Conservation (phyloP, 2,329 filamentous ascomycete species). For the Cercospora brassicicola region DNA sequence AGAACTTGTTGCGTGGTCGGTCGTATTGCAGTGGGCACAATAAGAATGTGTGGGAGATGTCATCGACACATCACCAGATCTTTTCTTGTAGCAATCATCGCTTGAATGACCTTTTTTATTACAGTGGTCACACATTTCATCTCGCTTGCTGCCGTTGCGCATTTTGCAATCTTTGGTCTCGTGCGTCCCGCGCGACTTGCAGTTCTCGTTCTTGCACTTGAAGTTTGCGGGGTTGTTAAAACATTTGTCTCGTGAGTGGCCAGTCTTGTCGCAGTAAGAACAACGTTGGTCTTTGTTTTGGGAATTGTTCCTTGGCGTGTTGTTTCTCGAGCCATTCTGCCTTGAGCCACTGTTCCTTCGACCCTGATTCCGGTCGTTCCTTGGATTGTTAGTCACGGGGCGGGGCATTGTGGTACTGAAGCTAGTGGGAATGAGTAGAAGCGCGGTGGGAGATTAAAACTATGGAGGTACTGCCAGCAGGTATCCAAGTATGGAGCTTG, state of each 20-base stretch:
- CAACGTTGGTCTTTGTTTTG: neutral
- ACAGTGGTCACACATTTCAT: neutral
- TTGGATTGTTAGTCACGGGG: neutral
- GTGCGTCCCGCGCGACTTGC: neutral
- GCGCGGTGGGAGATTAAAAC: neutral
- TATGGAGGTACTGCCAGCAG: neutral
- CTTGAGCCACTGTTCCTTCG: neutral
- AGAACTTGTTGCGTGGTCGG: constrained; percentile 4
- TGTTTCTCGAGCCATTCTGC: neutral
- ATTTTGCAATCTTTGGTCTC: neutral
- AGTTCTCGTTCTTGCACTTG: constrained; percentile 4
- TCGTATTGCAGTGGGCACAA: constrained; percentile 14
- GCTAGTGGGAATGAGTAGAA: neutral
- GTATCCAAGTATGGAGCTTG: neutral
- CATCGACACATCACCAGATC: neutral
- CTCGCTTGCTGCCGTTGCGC: neutral
- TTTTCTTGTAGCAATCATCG: neutral
- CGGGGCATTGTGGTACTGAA: neutral
- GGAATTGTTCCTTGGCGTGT: neutral
- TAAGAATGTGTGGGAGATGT: neutral
- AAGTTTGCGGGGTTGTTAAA: neutral
- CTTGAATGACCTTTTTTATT: neutral
- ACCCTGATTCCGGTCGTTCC: neutral
- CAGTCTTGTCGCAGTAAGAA: neutral
- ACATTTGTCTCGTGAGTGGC: neutral